Evolutionary conservation across 306 rosid genomes (phyloP).

Genomic region (Hippophae gyantsensis): DNA sequence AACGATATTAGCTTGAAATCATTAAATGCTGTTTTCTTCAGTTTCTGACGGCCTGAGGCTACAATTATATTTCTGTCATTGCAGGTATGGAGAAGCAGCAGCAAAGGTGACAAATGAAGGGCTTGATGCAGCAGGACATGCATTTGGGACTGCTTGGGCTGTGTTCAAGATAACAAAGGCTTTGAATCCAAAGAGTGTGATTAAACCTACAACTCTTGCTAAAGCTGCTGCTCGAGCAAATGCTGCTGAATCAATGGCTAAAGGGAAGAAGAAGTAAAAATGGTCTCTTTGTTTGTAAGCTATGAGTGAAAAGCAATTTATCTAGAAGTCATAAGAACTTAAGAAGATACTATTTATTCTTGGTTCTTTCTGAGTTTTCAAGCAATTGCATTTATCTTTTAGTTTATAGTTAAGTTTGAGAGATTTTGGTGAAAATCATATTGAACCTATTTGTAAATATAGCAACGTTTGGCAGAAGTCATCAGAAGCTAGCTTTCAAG

Average conservation of each 20-base stretch:
- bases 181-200: constrained; percentile 61
- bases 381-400: no score
- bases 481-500: no score
- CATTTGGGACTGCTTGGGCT: constrained; percentile 82
- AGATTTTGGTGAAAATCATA: no score
- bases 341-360: no score
- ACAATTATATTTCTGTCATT: constrained; percentile 2
- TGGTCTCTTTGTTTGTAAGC: neutral
- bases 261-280: constrained; percentile 18
- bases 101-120: constrained; percentile 64
- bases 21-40: neutral
- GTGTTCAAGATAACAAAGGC: constrained; percentile 79
- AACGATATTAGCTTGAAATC: neutral
- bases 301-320: neutral
- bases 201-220: constrained; percentile 63
- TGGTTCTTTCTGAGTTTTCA: no score
- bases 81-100: constrained; percentile 77
- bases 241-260: constrained; percentile 32
- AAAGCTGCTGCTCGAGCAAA: constrained; percentile 52
- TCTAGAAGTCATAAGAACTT: no score
- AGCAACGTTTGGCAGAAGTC: no score
- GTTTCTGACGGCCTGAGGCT: neutral
- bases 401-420: no score
- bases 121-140: constrained; percentile 75
- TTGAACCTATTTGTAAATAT: no score